A percentile compares a stretch with the other conserved stretches of the same genome.
These are phyloP conservation scores for Fusarium sacchari DNA, from an alignment of 2,329 filamentous ascomycete genomes.

Conservation along the genomic window DNA sequence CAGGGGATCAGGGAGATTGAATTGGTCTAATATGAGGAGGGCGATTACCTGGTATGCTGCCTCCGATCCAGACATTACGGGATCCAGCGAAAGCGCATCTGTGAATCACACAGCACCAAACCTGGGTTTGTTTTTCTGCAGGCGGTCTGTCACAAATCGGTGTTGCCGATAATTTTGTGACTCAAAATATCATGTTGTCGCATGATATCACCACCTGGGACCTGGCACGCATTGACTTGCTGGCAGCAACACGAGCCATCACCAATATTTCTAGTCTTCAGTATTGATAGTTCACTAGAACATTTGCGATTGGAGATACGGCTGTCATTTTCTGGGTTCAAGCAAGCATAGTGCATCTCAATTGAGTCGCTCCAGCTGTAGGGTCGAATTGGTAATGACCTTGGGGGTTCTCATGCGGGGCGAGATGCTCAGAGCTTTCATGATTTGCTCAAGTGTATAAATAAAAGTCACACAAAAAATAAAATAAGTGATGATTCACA, in stretches of 20 bases:
- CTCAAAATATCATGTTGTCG: too few species aligned
- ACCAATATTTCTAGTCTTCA: fast-evolving
- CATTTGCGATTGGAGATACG: fast-evolving
- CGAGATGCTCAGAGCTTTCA: not conserved
- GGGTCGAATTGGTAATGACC: fast-evolving
- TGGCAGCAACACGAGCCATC: too few species aligned
- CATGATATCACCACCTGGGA: not conserved
- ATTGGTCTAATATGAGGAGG: too few species aligned
- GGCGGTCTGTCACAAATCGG: fast-evolving
- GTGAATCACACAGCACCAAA: fast-evolving
- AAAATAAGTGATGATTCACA: too few species aligned
- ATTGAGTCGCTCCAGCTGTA: not conserved
- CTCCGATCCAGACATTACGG: fast-evolving
- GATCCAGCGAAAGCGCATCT: not conserved
- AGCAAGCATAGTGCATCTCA: too few species aligned
- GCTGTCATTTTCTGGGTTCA: fast-evolving
- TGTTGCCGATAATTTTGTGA: fast-evolving
- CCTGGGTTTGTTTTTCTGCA: fast-evolving
- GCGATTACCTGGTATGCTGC: too few species aligned
- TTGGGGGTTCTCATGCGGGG: not conserved
- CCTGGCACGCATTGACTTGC: fast-evolving
- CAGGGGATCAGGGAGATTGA: too few species aligned
- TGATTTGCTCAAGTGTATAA: too few species aligned
- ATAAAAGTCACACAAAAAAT: too few species aligned
- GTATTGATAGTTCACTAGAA: not conserved